Percentiles rank a stretch among this genome's conserved stretches.
Evolutionary conservation across 2,329 filamentous ascomycete species (phyloP).

Genomic region (Trichoderma pleuroti): DNA sequence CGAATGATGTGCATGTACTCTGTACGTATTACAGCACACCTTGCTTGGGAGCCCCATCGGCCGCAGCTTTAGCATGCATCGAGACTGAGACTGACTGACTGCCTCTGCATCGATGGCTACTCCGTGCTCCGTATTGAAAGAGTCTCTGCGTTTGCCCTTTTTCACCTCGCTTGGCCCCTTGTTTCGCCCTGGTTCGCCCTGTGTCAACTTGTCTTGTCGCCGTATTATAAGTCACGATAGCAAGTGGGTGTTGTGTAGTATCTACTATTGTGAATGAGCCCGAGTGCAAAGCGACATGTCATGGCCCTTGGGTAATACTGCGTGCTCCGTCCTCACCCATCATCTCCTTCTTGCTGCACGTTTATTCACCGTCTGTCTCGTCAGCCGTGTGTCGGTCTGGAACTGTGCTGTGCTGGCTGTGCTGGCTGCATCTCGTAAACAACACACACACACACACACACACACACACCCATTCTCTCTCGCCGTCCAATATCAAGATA

Average conservation of each 20-base stretch:
- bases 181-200: not conserved
- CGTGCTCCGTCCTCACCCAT: not conserved
- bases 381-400: conserved; percentile 6
- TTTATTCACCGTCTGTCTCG: not conserved
- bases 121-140: too few relatives aligned
- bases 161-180: not conserved
- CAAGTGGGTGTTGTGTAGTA: not conserved
- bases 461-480: not conserved
- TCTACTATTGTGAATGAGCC: not conserved
- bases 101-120: too few relatives aligned
- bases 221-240: not conserved
- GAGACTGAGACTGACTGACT: too few relatives aligned
- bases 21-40: too few relatives aligned
- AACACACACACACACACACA: not conserved
- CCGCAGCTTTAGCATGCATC: not conserved
- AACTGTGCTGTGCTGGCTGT: conserved; percentile 2
- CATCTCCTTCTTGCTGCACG: not conserved
- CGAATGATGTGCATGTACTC: conserved; percentile 9
- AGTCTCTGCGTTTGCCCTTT: not conserved
- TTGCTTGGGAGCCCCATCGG: not conserved
- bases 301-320: not conserved
- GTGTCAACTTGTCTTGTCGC: not conserved
- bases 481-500: conserved; percentile 15
- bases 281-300: not conserved
- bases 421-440: not conserved